Percentiles rank a stretch among this genome's conserved stretches.
phyloP scores from a whole-genome alignment of 148 eudicot genomes.

The Spergularia bocconei region DNA sequence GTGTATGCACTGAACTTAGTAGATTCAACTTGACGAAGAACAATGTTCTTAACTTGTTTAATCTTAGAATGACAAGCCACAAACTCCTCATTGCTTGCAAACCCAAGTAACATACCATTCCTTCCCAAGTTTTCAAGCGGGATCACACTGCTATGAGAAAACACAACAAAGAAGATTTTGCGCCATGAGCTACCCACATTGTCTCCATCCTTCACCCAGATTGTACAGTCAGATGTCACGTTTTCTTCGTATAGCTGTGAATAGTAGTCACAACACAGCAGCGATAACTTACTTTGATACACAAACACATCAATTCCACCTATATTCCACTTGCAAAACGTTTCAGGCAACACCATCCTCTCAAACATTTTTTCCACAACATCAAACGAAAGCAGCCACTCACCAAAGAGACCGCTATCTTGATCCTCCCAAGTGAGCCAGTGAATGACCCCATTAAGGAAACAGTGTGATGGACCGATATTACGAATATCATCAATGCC shows the following conservation, averaged over 20 bases:
- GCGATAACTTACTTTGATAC: background rate
- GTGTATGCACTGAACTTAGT: background rate
- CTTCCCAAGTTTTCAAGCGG: background rate
- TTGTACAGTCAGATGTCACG: background rate
- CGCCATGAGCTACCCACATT: background rate
- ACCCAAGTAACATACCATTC: conserved; percentile 4
- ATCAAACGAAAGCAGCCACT: background rate
- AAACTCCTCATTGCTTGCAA: background rate
- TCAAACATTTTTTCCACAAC: background rate
- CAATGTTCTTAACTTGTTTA: background rate
- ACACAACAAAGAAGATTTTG: background rate
- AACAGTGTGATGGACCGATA: background rate
- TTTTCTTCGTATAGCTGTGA: background rate
- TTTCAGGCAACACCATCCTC: background rate
- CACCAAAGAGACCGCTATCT: background rate
- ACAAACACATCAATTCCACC: background rate
- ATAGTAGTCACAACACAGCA: background rate
- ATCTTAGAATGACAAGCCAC: background rate
- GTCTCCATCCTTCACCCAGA: background rate
- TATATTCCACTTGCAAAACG: background rate
- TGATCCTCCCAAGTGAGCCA: background rate
- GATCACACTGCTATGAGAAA: no score
- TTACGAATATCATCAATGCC: background rate
- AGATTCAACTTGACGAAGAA: background rate
- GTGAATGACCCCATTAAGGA: background rate